phyloP scores from a whole-genome alignment of 495 filamentous ascomycete genomes.

The Penicillium arizonense region DNA sequence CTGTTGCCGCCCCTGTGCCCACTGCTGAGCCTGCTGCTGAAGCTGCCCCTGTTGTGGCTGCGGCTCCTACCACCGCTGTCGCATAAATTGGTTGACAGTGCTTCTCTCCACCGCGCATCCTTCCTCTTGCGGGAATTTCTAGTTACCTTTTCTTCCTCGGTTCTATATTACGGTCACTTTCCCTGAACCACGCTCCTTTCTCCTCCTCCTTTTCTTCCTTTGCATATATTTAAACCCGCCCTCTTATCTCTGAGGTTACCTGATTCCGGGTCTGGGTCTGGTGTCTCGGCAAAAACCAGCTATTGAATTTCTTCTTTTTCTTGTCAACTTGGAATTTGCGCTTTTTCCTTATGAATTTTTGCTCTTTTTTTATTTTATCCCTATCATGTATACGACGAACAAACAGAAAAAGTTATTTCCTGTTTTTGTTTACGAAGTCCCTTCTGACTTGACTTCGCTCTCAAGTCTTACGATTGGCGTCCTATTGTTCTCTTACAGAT shows the following conservation, averaged over 20 bases:
- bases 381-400: conserved; percentile 47
- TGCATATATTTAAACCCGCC: conserved; percentile 43
- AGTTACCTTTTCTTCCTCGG: conserved; percentile 23
- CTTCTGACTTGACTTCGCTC: conserved; percentile 13
- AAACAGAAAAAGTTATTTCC: conserved; percentile 37
- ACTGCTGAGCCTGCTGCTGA: conserved; percentile 39
- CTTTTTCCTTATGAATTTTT: conserved; percentile 3
- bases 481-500: conserved; percentile 38
- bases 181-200: conserved; percentile 19
- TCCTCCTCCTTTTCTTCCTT: conserved; percentile 30
- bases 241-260: conserved; percentile 17
- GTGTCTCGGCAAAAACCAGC: conserved; percentile 3
- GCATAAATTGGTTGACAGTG: conserved; percentile 43
- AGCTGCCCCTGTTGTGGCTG: conserved; percentile 41
- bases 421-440: conserved; percentile 30
- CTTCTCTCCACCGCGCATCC: conserved; percentile 25
- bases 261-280: conserved; percentile 8
- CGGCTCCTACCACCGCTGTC: conserved; percentile 53
- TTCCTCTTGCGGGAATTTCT: conserved; percentile 16
- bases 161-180: conserved; percentile 38
- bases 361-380: conserved; percentile 13
- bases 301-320: conserved; percentile 5
- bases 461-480: conserved; percentile 48
- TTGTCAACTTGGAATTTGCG: conserved; percentile 8
- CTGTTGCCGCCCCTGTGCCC: conserved; percentile 34